A percentile compares a stretch with the other conserved stretches of the same genome.
These are phyloP conservation scores for Naganishia liquefaciens DNA, from an alignment of 1,284 basidiomycete genomes.

Conservation along the genomic window DNA sequence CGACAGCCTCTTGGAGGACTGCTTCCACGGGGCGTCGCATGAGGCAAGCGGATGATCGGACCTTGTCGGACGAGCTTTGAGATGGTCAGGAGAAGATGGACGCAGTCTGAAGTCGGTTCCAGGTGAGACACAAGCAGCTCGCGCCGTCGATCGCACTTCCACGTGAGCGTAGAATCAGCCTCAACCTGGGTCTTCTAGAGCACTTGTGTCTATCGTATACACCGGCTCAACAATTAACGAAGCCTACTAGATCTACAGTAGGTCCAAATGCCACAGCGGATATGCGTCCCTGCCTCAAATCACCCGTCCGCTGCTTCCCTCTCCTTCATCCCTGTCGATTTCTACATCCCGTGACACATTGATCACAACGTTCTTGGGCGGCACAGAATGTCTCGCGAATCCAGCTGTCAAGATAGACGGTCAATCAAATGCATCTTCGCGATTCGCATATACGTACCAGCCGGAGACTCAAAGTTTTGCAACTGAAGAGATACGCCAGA, in stretches of 20 bases:
- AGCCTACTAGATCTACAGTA: neutral
- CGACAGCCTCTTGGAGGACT: slow-evolving; percentile 3
- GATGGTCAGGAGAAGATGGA: no score
- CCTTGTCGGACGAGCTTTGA: no score
- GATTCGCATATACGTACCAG: neutral
- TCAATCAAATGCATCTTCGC: no score
- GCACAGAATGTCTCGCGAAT: slow-evolving; percentile 17
- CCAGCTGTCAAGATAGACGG: neutral
- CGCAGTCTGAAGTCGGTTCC: neutral
- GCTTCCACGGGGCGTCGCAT: slow-evolving; percentile 24
- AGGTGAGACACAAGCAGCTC: slow-evolving; percentile 3
- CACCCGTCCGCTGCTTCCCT: slow-evolving; percentile 1
- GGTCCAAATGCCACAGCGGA: neutral
- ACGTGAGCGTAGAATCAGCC: slow-evolving; percentile 1
- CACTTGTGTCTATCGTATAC: neutral
- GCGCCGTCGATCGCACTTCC: neutral
- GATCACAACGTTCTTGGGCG: slow-evolving; percentile 27
- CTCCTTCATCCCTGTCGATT: slow-evolving; percentile 22
- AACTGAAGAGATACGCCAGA: neutral
- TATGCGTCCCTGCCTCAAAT: neutral
- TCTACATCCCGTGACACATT: slow-evolving; percentile 27
- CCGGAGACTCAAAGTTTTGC: slow-evolving; percentile 21
- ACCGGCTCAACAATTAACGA: neutral
- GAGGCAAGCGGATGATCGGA: neutral
- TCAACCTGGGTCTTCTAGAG: neutral